Evolutionary conservation across 192 early-diverging fungal species (phyloP).

Genomic region (Coemansia sp.): DNA sequence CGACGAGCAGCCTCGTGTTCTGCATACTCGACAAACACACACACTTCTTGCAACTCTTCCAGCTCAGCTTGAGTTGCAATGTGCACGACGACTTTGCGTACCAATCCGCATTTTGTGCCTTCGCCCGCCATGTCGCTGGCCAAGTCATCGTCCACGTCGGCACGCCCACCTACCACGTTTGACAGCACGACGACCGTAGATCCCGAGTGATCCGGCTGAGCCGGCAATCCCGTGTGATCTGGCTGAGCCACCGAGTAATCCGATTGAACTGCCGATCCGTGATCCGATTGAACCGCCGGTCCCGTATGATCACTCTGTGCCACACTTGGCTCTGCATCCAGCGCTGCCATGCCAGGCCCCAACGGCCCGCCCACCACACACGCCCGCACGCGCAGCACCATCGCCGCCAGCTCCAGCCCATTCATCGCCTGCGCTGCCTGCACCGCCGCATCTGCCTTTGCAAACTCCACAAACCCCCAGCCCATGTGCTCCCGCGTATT

Average conservation of each 20-base stretch:
- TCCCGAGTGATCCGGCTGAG: neutral
- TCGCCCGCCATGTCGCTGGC: constrained; percentile 83
- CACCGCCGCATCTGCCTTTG: constrained; percentile 57
- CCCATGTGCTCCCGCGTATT: constrained; percentile 70
- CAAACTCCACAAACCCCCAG: constrained; percentile 86
- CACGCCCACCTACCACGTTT: constrained; percentile 67
- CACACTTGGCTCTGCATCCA: constrained; percentile 58
- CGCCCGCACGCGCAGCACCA: constrained; percentile 64
- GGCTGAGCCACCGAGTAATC: too few relatives aligned
- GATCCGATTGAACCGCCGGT: too few relatives aligned
- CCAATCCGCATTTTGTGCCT: constrained; percentile 75
- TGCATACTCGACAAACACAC: constrained; percentile 75
- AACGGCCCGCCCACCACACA: constrained; percentile 78
- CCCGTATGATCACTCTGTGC: neutral
- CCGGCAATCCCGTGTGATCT: too few relatives aligned
- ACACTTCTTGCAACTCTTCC: constrained; percentile 44
- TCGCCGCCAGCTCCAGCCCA: constrained; percentile 73
- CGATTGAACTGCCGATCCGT: too few relatives aligned
- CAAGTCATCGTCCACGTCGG: constrained; percentile 78
- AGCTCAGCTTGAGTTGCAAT: constrained; percentile 40
- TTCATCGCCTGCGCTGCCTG: constrained; percentile 70
- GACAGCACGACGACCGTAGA: constrained; percentile 63
- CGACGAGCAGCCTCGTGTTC: constrained; percentile 40
- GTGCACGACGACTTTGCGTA: constrained; percentile 66
- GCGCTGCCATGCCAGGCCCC: constrained; percentile 74